Conservation (phyloP, 805 yeast species). For the Sugiyamaella valdiviana region DNA sequence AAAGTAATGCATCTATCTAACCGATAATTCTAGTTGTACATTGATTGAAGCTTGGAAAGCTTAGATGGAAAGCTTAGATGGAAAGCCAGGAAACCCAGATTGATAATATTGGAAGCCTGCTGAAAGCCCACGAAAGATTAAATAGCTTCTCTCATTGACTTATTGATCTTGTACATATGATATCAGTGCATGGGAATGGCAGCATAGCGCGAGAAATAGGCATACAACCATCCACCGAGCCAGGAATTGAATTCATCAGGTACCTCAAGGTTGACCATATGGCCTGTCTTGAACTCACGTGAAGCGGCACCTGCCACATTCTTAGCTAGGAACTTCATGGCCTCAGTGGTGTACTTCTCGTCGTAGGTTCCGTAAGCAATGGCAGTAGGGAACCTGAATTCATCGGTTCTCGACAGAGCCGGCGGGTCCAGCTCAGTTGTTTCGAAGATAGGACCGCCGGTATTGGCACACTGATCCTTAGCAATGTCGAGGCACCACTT, state of each 20-base stretch:
- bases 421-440: not conserved
- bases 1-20: not conserved
- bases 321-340: not conserved
- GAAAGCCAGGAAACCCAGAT: no score
- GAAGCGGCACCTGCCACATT: not conserved
- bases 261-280: conserved; percentile 3
- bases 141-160: no score
- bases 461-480: not conserved
- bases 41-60: no score
- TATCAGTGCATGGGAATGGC: no score
- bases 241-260: not conserved
- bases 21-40: not conserved
- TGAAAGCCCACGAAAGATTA: no score
- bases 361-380: not conserved
- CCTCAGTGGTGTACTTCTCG: not conserved
- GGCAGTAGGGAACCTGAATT: not conserved
- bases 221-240: not conserved
- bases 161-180: no score
- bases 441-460: not conserved
- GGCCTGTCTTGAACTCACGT: conserved; percentile 1
- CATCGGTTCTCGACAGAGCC: not conserved
- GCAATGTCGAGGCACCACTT: conserved; percentile 1
- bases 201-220: no score
- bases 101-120: no score
- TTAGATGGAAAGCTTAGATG: no score